Evolutionary conservation across 768 basidiomycete genomes (phyloP).

Genomic region (Kockovaella imperatae): DNA sequence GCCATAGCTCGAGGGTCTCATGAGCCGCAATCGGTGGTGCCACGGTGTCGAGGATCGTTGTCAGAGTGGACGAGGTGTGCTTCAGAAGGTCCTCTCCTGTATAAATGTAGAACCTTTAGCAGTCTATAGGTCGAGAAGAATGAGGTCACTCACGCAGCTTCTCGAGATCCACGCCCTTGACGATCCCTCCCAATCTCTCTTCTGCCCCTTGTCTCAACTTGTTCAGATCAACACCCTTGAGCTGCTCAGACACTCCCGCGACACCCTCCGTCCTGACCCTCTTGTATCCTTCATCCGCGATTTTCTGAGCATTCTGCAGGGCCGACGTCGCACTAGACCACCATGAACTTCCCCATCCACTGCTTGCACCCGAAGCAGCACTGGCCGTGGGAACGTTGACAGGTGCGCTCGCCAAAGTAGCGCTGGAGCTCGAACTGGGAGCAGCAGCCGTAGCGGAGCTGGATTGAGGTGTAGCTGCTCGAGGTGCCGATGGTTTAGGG

Average conservation of each 20-base stretch:
- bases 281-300: slow-evolving; percentile 90
- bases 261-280: slow-evolving; percentile 54
- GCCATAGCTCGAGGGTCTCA: slow-evolving; percentile 91
- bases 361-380: slow-evolving; percentile 41
- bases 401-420: slow-evolving; percentile 6
- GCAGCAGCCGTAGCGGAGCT: too few species aligned
- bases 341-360: slow-evolving; percentile 71
- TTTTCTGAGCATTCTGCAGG: slow-evolving; percentile 75
- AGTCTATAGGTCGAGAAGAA: neutral
- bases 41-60: slow-evolving; percentile 87
- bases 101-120: too few species aligned
- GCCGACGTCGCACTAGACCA: slow-evolving; percentile 82
- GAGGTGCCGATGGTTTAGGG: slow-evolving; percentile 38
- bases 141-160: slow-evolving; percentile 60
- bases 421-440: slow-evolving; percentile 1
- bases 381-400: slow-evolving; percentile 14
- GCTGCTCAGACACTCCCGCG: slow-evolving; percentile 16
- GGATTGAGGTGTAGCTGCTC: slow-evolving; percentile 43
- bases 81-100: slow-evolving; percentile 85
- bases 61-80: slow-evolving; percentile 78
- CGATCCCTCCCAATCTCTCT: slow-evolving; percentile 44
- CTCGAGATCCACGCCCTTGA: slow-evolving; percentile 81
- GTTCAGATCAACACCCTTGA: slow-evolving; percentile 53
- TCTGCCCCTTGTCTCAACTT: slow-evolving; percentile 31
- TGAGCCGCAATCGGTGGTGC: slow-evolving; percentile 98